Conservation (phyloP, 148 eudicot genomes). For the Amaranthus palmeri region DNA sequence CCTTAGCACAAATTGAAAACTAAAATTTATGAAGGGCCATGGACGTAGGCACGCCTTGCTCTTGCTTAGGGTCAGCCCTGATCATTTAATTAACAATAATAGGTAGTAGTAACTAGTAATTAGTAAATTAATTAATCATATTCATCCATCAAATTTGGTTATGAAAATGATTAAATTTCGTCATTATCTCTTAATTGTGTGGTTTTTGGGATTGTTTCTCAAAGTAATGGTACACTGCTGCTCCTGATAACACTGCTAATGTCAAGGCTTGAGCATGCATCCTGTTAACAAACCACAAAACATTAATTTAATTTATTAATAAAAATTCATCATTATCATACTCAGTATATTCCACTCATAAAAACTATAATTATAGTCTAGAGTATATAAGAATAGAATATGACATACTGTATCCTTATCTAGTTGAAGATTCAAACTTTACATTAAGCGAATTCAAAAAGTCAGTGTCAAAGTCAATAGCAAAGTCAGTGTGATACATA, state of each 20-base stretch:
- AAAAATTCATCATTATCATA: background rate
- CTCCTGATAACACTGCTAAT: constrained; percentile 66
- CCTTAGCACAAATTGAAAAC: too few relatives aligned
- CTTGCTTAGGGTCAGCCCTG: too few relatives aligned
- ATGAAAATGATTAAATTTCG: background rate
- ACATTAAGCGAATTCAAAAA: too few relatives aligned
- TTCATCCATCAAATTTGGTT: background rate
- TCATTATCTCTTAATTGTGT: background rate
- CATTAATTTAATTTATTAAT: background rate
- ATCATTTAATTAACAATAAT: background rate
- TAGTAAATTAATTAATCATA: background rate
- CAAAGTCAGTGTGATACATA: too few relatives aligned
- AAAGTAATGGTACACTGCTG: constrained; percentile 64
- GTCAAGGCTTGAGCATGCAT: constrained; percentile 89
- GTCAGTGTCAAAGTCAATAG: too few relatives aligned
- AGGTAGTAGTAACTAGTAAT: background rate
- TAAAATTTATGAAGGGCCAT: too few relatives aligned
- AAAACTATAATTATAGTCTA: background rate
- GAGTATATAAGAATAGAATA: background rate
- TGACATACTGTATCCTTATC: too few relatives aligned
- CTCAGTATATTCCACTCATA: too few relatives aligned
- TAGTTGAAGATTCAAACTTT: too few relatives aligned
- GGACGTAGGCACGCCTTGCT: too few relatives aligned
- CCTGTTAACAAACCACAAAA: constrained; percentile 24
- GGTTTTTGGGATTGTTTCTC: constrained; percentile 27